Base-by-base conservation (phyloP, 2,329 filamentous ascomycete genomes). In the Fusarium guadeloupense region DNA sequence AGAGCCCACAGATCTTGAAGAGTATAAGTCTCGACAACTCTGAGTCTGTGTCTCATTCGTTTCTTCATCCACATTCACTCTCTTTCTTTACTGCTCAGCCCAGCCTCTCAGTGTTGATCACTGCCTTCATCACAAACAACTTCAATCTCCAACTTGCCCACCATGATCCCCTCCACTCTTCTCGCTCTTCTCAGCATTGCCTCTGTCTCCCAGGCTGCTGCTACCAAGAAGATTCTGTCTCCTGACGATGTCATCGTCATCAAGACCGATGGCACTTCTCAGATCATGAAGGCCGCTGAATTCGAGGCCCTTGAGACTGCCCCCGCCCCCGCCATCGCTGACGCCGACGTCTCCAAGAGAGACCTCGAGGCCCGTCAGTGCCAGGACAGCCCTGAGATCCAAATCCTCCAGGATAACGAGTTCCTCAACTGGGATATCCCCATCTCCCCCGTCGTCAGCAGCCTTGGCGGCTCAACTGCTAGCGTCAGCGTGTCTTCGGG, bases 401-500 rank as follows among this genome's bases (percentile, higher is more conserved):
- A 68, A 30, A 47, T 68, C 4, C 23, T 53, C 0, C 59, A 65
- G 1, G 65, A 68, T 8, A 52, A 66, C 5, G 55, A 68, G 10
- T 68, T 68, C 8, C 52, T 62, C 34, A 59, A 68, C 50, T 68
- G 65, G 65, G 65, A 68, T 13, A 37, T 68, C 19, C 37, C 65
- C 23, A 68, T 68, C 48, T 68, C 65, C 6, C 65, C 65, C 13
- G 53, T 68, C 12, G 25, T 64, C 25, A 68, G 65, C 55, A 68
- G 65, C 10, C 42, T 51, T 2, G 59, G 48, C 8, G 62, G 65
- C 2, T 45, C 54, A 16, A 42, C 40, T 3, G 65, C 46, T 7
- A 62, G 40, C 0, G 65, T 68, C 10, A 54, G 55, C 25, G 50
- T 68, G 1, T 39, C 55, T 0, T 51, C 51, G 0, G 65, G 65